These are phyloP conservation scores for Plasmopara viticola DNA, from an alignment of 352 stramenopile genomes.

Conservation along the genomic window DNA sequence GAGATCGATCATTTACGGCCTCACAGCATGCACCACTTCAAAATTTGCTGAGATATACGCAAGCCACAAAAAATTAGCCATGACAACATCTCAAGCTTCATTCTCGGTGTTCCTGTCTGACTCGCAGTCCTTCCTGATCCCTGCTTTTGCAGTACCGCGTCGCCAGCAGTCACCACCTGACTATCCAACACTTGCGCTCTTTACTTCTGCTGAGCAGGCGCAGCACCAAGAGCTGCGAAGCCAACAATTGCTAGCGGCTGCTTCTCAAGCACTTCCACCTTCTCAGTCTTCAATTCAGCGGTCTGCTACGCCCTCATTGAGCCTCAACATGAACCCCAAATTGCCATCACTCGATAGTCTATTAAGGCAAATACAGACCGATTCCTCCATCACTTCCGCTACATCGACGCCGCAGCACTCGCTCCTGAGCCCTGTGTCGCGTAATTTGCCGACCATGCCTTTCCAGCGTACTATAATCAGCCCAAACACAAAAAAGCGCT, in stretches of 20 bases:
- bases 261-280: slow-evolving; percentile 1
- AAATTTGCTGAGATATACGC: slow-evolving; percentile 25
- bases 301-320: slow-evolving; percentile 9
- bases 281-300: slow-evolving; percentile 4
- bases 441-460: slow-evolving; percentile 28
- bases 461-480: slow-evolving; percentile 54
- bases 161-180: slow-evolving; percentile 27
- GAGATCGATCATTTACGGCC: background rate
- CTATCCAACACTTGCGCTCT: slow-evolving; percentile 21
- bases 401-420: slow-evolving; percentile 10
- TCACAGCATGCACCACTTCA: slow-evolving; percentile 17
- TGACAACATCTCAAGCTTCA: slow-evolving; percentile 21
- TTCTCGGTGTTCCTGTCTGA: slow-evolving; percentile 7
- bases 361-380: slow-evolving; percentile 60
- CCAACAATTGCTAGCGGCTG: slow-evolving; percentile 8
- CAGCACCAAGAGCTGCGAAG: slow-evolving; percentile 22
- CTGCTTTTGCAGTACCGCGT: slow-evolving; percentile 20
- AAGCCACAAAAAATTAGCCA: slow-evolving; percentile 1
- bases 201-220: slow-evolving; percentile 21
- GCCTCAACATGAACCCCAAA: slow-evolving; percentile 33
- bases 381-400: slow-evolving; percentile 13
- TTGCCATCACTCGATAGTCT: slow-evolving; percentile 58
- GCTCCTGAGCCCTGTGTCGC: slow-evolving; percentile 26
- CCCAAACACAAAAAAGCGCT: slow-evolving; percentile 31
- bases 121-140: slow-evolving; percentile 25